These are phyloP conservation scores for Castanospermum australe DNA, from an alignment of 306 rosid genomes.

Conservation along the genomic window DNA sequence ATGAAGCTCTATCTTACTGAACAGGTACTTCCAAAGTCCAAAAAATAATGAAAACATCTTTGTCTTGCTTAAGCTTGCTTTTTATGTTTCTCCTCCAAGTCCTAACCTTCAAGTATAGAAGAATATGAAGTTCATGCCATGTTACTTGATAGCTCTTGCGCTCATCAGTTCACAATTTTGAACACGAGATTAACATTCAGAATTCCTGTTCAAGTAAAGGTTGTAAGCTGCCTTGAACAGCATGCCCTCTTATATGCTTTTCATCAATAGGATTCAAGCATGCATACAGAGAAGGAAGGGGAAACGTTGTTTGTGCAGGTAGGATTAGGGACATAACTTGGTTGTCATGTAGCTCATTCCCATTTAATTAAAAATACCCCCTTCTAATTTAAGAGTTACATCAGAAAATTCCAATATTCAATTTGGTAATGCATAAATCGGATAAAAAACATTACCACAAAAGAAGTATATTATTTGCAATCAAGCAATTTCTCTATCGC, in stretches of 20 bases:
- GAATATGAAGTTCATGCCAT: conserved; percentile 37
- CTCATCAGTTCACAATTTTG: conserved; percentile 30
- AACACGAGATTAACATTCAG: conserved; percentile 10
- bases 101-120: conserved; percentile 45
- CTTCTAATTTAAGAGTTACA: not conserved
- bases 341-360: too few relatives aligned
- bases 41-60: conserved; percentile 91
- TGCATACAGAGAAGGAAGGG: too few relatives aligned
- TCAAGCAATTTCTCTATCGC: not conserved
- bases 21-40: conserved; percentile 92
- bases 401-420: not conserved
- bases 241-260: not conserved
- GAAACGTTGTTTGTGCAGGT: too few relatives aligned
- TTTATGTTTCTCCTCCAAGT: conserved; percentile 12
- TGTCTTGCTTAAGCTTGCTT: conserved; percentile 28
- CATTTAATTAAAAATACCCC: not conserved
- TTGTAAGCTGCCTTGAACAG: conserved; percentile 2
- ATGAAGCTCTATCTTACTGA: conserved; percentile 92
- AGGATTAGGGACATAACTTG: too few relatives aligned
- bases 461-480: not conserved
- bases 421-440: conserved; percentile 17
- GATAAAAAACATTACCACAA: conserved; percentile 3
- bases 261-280: not conserved
- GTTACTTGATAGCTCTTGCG: conserved; percentile 26
- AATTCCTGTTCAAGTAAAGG: conserved; percentile 26